Evolutionary conservation across 2,329 filamentous ascomycete species (phyloP).

Genomic region (Corinectria fuckeliana): DNA sequence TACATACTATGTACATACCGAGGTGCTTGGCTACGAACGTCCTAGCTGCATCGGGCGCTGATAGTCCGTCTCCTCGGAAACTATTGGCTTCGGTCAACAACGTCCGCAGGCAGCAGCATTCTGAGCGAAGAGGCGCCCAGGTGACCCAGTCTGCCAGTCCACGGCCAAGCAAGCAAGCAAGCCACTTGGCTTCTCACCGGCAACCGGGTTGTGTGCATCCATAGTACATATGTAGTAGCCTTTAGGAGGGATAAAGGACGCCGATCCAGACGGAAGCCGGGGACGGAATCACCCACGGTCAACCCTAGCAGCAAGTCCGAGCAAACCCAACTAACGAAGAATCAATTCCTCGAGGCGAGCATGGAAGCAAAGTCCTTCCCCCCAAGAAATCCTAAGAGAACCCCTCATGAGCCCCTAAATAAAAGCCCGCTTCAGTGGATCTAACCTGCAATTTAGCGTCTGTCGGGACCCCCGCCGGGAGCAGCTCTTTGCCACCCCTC

Average conservation of each 20-base stretch:
- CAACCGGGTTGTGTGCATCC: no score
- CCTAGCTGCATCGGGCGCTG: slow-evolving; percentile 24
- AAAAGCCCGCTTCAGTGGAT: slow-evolving; percentile 7
- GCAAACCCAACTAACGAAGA: not conserved
- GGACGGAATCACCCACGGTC: not conserved
- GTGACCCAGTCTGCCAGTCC: not conserved
- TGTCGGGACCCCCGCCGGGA: not conserved
- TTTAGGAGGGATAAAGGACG: no score
- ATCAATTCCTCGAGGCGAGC: slow-evolving; percentile 1
- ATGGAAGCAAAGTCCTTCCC: not conserved
- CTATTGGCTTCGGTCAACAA: slow-evolving; percentile 8
- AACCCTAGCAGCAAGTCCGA: not conserved
- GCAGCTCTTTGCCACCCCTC: slow-evolving; percentile 14
- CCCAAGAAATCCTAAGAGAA: not conserved
- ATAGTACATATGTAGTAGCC: no score
- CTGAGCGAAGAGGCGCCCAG: slow-evolving; percentile 6
- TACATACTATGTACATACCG: not conserved
- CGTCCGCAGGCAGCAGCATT: slow-evolving; percentile 34
- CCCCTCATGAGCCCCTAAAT: slow-evolving; percentile 9
- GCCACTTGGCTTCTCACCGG: not conserved
- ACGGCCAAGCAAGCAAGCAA: no score
- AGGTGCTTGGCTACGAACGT: slow-evolving; percentile 1
- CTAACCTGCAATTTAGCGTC: slow-evolving; percentile 10
- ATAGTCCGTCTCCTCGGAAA: slow-evolving; percentile 8
- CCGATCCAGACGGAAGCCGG: not conserved